Percentiles rank a stretch among this genome's conserved stretches.
Evolutionary conservation across 257 asterid genomes (phyloP).

Genomic region (Solanum ahanhuiri): DNA sequence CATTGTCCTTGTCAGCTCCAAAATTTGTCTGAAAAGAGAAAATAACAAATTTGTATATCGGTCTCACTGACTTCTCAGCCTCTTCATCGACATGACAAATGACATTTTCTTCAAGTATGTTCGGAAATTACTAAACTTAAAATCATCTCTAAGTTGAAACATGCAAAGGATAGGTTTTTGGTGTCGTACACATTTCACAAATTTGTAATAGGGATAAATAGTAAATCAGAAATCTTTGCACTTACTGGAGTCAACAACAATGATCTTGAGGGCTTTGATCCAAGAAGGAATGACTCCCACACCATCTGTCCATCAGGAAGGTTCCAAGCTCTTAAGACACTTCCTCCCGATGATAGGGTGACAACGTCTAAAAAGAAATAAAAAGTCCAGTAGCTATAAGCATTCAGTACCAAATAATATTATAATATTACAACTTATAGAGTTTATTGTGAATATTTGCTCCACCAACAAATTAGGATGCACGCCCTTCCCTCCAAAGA

Average conservation of each 20-base stretch:
- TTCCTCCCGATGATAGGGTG: slow-evolving; percentile 80
- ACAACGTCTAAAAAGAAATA: slow-evolving; percentile 56
- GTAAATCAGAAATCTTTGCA: not conserved
- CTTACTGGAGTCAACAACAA: slow-evolving; percentile 70
- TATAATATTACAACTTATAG: not conserved
- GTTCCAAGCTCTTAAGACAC: slow-evolving; percentile 92
- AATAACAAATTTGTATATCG: slow-evolving; percentile 1
- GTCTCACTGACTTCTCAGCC: not conserved
- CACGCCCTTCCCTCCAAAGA: not conserved
- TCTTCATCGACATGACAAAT: not conserved
- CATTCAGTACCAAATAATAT: not conserved
- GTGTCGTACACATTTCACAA: not conserved
- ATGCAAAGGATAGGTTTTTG: not conserved
- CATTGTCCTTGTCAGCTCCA: slow-evolving; percentile 53
- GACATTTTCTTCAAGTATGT: not conserved
- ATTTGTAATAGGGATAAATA: not conserved
- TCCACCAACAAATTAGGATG: not conserved
- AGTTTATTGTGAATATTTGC: not conserved
- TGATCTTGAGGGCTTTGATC: slow-evolving; percentile 50
- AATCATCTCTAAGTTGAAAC: not conserved
- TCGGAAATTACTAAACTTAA: not conserved
- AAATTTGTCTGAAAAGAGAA: slow-evolving; percentile 49
- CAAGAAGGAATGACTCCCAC: slow-evolving; percentile 79
- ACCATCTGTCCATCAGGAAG: slow-evolving; percentile 99
- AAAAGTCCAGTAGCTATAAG: not conserved